phyloP scores from a whole-genome alignment of 768 basidiomycete species.

The Termitomyces sp. region DNA sequence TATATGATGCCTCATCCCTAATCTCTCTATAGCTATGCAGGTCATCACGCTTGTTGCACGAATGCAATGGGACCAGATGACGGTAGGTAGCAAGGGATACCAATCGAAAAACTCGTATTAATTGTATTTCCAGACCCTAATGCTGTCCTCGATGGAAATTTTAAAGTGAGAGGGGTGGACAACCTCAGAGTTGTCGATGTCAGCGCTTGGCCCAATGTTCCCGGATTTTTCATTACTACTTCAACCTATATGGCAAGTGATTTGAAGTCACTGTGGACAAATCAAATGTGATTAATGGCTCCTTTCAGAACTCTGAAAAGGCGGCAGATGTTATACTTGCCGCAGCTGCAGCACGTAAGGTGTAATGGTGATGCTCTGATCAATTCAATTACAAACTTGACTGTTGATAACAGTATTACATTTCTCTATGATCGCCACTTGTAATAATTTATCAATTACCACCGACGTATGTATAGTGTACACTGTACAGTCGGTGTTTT shows the following conservation, averaged over 20 bases:
- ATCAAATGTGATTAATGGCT: not conserved
- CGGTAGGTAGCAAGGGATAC: slow-evolving; percentile 10
- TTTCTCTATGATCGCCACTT: too few relatives aligned
- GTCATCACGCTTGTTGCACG: slow-evolving; percentile 28
- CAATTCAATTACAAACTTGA: too few relatives aligned
- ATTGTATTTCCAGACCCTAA: not conserved
- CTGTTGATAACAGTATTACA: too few relatives aligned
- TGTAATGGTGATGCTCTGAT: not conserved
- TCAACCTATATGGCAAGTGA: slow-evolving; percentile 24
- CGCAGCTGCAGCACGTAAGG: not conserved
- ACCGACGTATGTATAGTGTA: too few relatives aligned
- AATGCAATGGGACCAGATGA: slow-evolving; percentile 22
- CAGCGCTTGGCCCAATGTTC: slow-evolving; percentile 25
- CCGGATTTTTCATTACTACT: slow-evolving; percentile 26
- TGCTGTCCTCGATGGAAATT: not conserved
- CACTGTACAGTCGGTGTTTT: too few relatives aligned
- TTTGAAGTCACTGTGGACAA: not conserved
- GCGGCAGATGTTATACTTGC: too few relatives aligned
- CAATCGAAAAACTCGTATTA: not conserved
- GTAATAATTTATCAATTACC: too few relatives aligned
- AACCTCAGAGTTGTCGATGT: slow-evolving; percentile 12
- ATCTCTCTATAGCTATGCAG: slow-evolving; percentile 3
- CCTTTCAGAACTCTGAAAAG: slow-evolving; percentile 23
- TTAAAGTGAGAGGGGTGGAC: not conserved
- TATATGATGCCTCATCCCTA: not conserved